Base-by-base conservation (phyloP, 1,284 basidiomycete genomes). In the Ustilago crameri region DNA sequence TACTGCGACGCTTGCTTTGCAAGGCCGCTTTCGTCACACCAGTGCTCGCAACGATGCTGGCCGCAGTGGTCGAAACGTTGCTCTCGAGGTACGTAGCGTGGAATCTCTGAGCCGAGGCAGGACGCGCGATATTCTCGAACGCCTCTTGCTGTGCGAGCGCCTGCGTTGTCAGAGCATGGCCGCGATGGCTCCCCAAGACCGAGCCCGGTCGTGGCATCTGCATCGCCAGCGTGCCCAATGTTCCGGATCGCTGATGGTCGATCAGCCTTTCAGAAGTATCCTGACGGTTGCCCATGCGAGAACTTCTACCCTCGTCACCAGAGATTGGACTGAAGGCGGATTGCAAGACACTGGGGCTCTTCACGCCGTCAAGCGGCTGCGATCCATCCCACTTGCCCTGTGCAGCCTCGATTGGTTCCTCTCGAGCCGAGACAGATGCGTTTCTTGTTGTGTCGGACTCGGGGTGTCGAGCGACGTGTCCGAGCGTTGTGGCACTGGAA, bases 1-100 rank as follows among this genome's bases (percentile, higher is more conserved):
- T 73, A 53, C 69, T 73, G 12, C 69, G 59, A 12, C 69, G 63
- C 42, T 73, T 73, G 53, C 69, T 66, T 51, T 73, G 69, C 44
- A 63, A 20, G 35, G 68, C 68, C 3, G 68, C 57, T 44, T 65
- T 71, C 32, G 67, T 64, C 18, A 54, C 53, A n/a, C 62, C 58
- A 8, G 42, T 58, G 51, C 50, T 62, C 1, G 68, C 51, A 9
- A 63, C 58, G 41, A 71, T 65, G 51, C 55, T 58, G 5, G 67
- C 56, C 0, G 61, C 61, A 15, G 60, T 61, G 15, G 56, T 64
- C 10, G 55, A 26, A 10, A 42, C 51, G 32, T 70, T 70, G 55
- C 47, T 54, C 38, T 70, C 67, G 24, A 60, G 35, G 12, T 30
- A 40, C 1, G 67, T 64, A 15, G 60, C 60, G 26, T 70, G 35